Percentiles rank a stretch among this genome's conserved stretches.
Evolutionary conservation across 345 rosid genomes (phyloP).

Genomic region (Linum lewisii): DNA sequence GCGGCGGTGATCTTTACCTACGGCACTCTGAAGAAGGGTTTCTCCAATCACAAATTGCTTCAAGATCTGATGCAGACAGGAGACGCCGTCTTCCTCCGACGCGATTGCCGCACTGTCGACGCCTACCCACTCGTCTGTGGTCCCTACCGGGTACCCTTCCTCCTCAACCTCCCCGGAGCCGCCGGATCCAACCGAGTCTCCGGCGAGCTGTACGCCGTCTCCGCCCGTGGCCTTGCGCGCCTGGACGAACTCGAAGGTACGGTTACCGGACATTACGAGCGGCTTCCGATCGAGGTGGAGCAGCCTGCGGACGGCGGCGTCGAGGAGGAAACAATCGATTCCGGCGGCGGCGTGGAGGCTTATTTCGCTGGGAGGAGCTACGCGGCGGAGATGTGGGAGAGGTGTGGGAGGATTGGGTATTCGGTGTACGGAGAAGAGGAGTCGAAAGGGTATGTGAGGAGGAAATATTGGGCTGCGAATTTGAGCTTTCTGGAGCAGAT

Average conservation of each 20-base stretch:
- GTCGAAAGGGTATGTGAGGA: conserved; percentile 58
- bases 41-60: conserved; percentile 57
- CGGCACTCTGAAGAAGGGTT: conserved; percentile 69
- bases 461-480: conserved; percentile 57
- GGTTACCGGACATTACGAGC: conserved; percentile 46
- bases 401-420: conserved; percentile 36
- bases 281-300: conserved; percentile 32
- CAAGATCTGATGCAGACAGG: conserved; percentile 60
- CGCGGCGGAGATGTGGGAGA: conserved; percentile 52
- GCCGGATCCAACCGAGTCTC: conserved; percentile 38
- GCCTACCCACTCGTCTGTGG: conserved; percentile 74
- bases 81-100: conserved; percentile 50
- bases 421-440: conserved; percentile 44
- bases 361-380: conserved; percentile 57
- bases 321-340: no score
- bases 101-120: conserved; percentile 33
- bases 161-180: conserved; percentile 55
- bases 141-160: conserved; percentile 78
- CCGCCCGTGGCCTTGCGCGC: conserved; percentile 39
- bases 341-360: conserved; percentile 28
- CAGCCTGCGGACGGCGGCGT: conserved; percentile 6
- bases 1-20: conserved; percentile 51
- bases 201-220: conserved; percentile 78
- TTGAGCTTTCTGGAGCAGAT: conserved; percentile 65
- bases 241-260: conserved; percentile 78